Base-by-base conservation (phyloP, 306 rosid species). In the Acacia melanoxylon region DNA sequence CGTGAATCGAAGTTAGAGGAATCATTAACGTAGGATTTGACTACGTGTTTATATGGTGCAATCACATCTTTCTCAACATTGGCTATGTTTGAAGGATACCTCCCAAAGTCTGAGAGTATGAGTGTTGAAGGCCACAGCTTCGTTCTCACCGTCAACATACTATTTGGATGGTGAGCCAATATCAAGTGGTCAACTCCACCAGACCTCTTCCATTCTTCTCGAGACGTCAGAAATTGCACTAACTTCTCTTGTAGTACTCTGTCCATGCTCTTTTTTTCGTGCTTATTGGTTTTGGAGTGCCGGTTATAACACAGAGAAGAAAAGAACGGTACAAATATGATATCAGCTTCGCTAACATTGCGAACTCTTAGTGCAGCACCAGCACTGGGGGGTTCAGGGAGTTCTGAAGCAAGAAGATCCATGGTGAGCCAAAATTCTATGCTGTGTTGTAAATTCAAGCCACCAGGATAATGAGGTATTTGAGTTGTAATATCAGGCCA, bases 111-210 rank as follows among this genome's bases (percentile, higher is more conserved):
- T 0, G 98, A 77, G 35, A 91, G 96, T 78, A 93, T 84, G 80
- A 91, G 88, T 31, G 91, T 90, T 35, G 96, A 94, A 67, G 94
- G 90, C 95, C 97, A 91, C 22, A 93, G 82, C 77, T 89, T 82
- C 82, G 79, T 78, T 89, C 94, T 91, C 31, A 93, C 94, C 24
- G 88, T 86, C 75, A 86, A 45, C 89, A 93, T 85, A 66, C 98
- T 93, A 29, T 93, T 93, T 2, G 98, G 98, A 86, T 93, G 97
- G 71, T 93, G 98, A n/a, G 96, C 98, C 49, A 93, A 73, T 72
- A 93, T 90, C 84, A 93, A 74, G 87, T 93, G 98, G 77, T 93
- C 94, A 74, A 78, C 74, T 56, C 98, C 98, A 15, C 91, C 90
- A 41, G 94, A 90, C 0, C 74, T 85, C 78, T 87, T 90, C 98